Evolutionary conservation across 2,329 filamentous ascomycete species (phyloP), one percentile per base, ranked within the genome.

Genomic region (Sarocladiaceae sp.): DNA sequence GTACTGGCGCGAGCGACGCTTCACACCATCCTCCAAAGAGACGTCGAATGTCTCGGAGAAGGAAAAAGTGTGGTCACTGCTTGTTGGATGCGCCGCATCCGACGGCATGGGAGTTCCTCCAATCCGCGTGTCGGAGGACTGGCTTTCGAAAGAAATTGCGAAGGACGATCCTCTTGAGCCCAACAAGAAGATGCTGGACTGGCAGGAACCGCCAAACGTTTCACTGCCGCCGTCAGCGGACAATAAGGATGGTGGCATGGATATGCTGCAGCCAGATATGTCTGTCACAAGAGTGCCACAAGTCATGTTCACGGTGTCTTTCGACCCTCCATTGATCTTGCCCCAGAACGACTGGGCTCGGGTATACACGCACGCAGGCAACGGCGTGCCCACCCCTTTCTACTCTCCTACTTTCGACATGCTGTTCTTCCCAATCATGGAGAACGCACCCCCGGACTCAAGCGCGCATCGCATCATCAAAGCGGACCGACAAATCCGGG

Each of bases 261-360:
- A 79, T 39, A 66, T 80, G 48, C 71, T 83, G 29, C 73, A 77
- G n/a, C 65, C 72, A 54, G 58, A 70, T 56, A 63, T 68, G 40
- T 64, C 72, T 17, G 71, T 66, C 2, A 71, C 74, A 1, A 82
- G 82, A 55, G 74, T 87, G 4, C 86, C 87, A 3, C 82, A 89
- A 50, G 83, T 89, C 54, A 82, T 86, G 57, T 94, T 94, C 65
- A 80, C 86, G 39, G 88, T 87, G 2, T 82, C 79, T 11, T 84
- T 94, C 50, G 82, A 89, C 52, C 90, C 89, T 2, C 87, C 89
- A 0, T 70, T 95, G 10, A 77, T 86, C 12, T 74, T 94, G 4
- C 85, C 89, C 0, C 78, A 83, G 42, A 74, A 74, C 31, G 76
- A 85, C 17, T 86, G 85, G 61, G 73, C 79, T 53, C 78, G 83